Evolutionary conservation across 768 basidiomycete genomes (phyloP), one percentile per base, ranked within the genome.

Genomic region (Termitomyces sp.): DNA sequence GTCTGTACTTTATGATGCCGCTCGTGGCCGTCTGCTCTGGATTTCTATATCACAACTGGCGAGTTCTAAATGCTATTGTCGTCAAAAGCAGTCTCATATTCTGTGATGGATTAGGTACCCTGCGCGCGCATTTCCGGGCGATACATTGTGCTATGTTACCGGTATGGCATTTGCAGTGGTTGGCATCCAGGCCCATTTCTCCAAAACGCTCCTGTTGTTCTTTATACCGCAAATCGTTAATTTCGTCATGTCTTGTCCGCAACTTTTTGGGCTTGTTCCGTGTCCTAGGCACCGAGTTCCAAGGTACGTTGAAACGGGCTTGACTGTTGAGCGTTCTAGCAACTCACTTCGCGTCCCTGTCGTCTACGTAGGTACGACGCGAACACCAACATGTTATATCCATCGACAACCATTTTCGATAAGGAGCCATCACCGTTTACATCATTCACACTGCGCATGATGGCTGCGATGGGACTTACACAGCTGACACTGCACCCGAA

Each of bases 161-260:
- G 97, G 97, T 59, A 99, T 99, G 97, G 93, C 97, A 4, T 98
- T 99, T 69, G 89, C 97, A 0, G 95, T 97, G 9, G 94, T 96
- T 33, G 95, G 94, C 24, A 98, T 99, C 61, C 92, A 97, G 66
- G 94, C 90, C 0, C 97, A 99, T 71, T 98, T 94, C 72, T 93
- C 92, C 54, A 99, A 99, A 74, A 99, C 97, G 0, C 76, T 99
- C 9, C 80, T 98, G 57, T 76, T 98, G 26, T 98, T 99, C 79
- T 98, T 98, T 76, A 81, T 99, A 49, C 97, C 97, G 4, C 97
- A 99, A 70, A 89, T 97, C 61, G 94, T 98, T 84, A 99, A 99
- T 71, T 99, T 99, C 68, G 55, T 98, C 51, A 77, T 98, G 39
- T 96, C 94, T 13, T 91, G 88, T 64, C 97, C 97, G 12, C 97